Conservation (phyloP, 1,284 basidiomycete genomes). For the Porodaedalea pini region DNA sequence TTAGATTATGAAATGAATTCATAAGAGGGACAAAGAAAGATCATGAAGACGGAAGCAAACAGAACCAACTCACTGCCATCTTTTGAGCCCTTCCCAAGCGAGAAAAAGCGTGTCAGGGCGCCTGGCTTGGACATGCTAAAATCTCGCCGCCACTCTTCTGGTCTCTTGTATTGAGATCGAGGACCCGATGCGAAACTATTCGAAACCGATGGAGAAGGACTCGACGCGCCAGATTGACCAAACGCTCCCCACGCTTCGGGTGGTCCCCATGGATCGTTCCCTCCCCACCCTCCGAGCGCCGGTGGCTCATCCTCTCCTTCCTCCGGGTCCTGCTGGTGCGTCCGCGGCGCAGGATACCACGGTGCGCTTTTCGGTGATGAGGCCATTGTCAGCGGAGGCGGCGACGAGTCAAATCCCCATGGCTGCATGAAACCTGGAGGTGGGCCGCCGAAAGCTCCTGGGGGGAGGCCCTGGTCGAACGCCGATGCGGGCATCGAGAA, state of each 20-base stretch:
- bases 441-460: not conserved
- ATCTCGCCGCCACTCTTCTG: conserved; percentile 16
- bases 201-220: not conserved
- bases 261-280: not conserved
- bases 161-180: conserved; percentile 10
- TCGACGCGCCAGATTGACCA: not conserved
- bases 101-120: conserved; percentile 10
- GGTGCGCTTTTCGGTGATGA: not conserved
- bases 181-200: conserved; percentile 11
- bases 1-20: not conserved
- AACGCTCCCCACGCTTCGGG: too few relatives aligned
- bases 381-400: not conserved
- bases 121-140: conserved; percentile 6
- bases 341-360: conserved; percentile 2
- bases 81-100: conserved; percentile 10
- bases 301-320: not conserved
- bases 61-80: conserved; percentile 1
- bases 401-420: not conserved
- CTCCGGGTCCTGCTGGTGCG: not conserved
- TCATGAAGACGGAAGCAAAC: not conserved
- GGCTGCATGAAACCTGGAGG: not conserved
- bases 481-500: conserved; percentile 4
- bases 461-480: not conserved
- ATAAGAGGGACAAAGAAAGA: not conserved
- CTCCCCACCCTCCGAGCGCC: not conserved